These are phyloP conservation scores for Rhizophagus prolifer DNA, from an alignment of 192 early-diverging fungal species.

Conservation along the genomic window DNA sequence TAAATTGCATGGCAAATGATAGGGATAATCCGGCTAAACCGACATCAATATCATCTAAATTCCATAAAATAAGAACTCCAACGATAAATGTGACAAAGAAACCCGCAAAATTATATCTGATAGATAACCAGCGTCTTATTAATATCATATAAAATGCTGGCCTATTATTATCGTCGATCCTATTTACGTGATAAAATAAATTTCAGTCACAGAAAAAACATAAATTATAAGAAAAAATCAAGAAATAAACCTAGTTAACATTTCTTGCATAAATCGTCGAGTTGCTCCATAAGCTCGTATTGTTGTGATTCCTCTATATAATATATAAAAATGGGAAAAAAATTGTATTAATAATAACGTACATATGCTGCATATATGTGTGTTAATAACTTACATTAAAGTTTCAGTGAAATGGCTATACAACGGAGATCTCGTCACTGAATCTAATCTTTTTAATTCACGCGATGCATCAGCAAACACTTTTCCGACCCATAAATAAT, in stretches of 20 bases:
- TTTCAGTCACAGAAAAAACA: slow-evolving; percentile 34
- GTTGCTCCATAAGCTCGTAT: slow-evolving; percentile 84
- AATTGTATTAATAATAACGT: background rate
- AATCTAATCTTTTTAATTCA: slow-evolving; percentile 75
- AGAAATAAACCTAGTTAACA: slow-evolving; percentile 37
- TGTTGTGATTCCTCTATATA: slow-evolving; percentile 59
- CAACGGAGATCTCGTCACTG: slow-evolving; percentile 70
- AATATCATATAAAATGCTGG: slow-evolving; percentile 78
- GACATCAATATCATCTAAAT: slow-evolving; percentile 54
- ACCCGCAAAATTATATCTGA: slow-evolving; percentile 71
- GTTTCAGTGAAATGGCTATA: slow-evolving; percentile 72
- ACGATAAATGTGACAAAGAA: slow-evolving; percentile 70
- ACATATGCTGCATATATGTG: background rate
- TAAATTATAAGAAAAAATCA: background rate
- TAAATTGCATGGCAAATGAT: slow-evolving; percentile 80
- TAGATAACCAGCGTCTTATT: slow-evolving; percentile 78
- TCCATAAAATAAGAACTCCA: slow-evolving; percentile 50
- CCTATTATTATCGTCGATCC: slow-evolving; percentile 69
- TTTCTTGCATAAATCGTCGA: slow-evolving; percentile 62
- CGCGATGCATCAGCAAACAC: slow-evolving; percentile 78
- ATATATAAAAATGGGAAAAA: background rate
- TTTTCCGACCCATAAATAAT: slow-evolving; percentile 54
- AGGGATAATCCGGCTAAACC: slow-evolving; percentile 81
- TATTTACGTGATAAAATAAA: background rate
- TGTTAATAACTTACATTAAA: slow-evolving; percentile 41